A percentile compares a stretch with the other conserved stretches of the same genome.
Conservation (phyloP, 805 yeast genomes). For the Candida nemodendra region DNA sequence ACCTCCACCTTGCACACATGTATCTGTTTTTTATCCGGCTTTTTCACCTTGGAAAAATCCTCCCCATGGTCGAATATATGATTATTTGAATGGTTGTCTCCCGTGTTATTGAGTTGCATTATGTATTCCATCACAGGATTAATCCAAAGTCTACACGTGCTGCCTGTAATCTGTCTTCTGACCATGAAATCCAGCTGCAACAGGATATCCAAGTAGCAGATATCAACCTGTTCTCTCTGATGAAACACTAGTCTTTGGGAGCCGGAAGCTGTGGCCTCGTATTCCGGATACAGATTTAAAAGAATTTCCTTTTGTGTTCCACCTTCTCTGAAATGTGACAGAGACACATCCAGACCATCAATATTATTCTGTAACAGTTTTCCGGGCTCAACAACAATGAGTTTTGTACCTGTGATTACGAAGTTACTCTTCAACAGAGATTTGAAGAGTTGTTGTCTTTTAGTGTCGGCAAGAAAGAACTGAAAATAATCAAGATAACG, state of each 20-base stretch:
- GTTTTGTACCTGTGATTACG: conserved; percentile 1
- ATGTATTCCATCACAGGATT: conserved; percentile 16
- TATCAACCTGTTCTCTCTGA: neutral
- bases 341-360: conserved; percentile 3
- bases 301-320: conserved; percentile 1
- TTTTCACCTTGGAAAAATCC: conserved; percentile 4
- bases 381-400: conserved; percentile 11
- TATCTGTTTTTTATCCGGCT: conserved; percentile 1
- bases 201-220: conserved; percentile 8
- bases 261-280: neutral
- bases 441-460: conserved; percentile 7
- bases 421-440: conserved; percentile 5
- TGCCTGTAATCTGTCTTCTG: conserved; percentile 6
- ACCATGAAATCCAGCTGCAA: conserved; percentile 11
- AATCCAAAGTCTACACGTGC: conserved; percentile 17
- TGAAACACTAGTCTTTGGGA: neutral
- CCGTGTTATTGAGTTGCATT: conserved; percentile 3
- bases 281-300: neutral
- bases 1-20: conserved; percentile 5
- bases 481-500: conserved; percentile 60
- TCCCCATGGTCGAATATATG: no score
- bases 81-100: conserved; percentile 3
- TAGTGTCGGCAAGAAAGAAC: conserved; percentile 10
- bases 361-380: conserved; percentile 6
- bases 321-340: conserved; percentile 1